Evolutionary conservation across 306 rosid genomes (phyloP).

Genomic region (Myrica gale): DNA sequence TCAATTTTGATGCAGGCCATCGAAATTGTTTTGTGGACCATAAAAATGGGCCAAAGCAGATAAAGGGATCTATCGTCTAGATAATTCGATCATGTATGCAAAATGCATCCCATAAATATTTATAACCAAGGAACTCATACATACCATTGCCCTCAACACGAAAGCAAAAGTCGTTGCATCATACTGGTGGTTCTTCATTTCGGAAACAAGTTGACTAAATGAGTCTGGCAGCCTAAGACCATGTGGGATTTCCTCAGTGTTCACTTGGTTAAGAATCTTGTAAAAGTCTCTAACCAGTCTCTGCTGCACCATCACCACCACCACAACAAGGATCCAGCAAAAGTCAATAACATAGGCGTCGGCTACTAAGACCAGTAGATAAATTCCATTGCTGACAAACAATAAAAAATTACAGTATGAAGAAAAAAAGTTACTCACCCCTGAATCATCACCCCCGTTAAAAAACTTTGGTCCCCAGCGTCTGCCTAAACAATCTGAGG

Average conservation of each 20-base stretch:
- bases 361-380: not conserved
- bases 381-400: not conserved
- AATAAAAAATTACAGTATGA: constrained; percentile 9
- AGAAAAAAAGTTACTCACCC: constrained; percentile 55
- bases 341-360: constrained; percentile 19
- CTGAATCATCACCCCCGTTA: constrained; percentile 91
- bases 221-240: constrained; percentile 78
- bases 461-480: constrained; percentile 98
- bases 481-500: constrained; percentile 95
- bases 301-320: constrained; percentile 52
- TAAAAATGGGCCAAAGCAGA: not conserved
- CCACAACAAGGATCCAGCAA: constrained; percentile 30
- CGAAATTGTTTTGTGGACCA: not conserved
- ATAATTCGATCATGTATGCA: not conserved
- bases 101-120: not conserved
- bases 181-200: constrained; percentile 77
- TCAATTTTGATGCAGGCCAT: not conserved
- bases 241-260: constrained; percentile 72
- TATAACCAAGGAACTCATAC: constrained; percentile 15
- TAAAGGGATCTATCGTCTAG: not conserved
- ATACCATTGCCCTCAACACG: constrained; percentile 87
- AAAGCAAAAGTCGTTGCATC: constrained; percentile 84
- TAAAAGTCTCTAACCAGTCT: constrained; percentile 83
- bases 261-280: constrained; percentile 84
- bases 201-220: constrained; percentile 75